Conservation (phyloP, 2,329 filamentous ascomycete species). For the Aspergillus awamori region DNA sequence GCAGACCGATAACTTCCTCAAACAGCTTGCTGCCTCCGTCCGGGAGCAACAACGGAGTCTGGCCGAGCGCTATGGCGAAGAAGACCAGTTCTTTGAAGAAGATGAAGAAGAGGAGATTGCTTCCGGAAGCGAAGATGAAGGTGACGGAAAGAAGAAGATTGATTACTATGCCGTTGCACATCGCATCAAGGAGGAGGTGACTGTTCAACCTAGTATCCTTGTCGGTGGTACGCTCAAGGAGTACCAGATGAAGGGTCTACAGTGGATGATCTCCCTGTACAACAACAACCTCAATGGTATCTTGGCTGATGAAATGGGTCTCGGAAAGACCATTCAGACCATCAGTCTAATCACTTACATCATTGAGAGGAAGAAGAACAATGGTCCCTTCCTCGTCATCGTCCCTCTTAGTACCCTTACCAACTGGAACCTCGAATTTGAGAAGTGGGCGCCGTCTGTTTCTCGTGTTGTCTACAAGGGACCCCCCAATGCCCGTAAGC, state of each 20-base stretch:
- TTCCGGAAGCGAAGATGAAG: conserved; percentile 66
- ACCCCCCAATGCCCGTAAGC: conserved; percentile 82
- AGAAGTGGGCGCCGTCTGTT: conserved; percentile 95
- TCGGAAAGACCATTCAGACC: conserved; percentile 98
- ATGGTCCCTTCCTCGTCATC: conserved; percentile 92
- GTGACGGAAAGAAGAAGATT: conserved; percentile 71
- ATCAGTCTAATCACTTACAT: conserved; percentile 97
- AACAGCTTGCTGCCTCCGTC: conserved; percentile 91
- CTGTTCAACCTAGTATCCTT: conserved; percentile 77
- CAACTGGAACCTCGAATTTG: conserved; percentile 98
- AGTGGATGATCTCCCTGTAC: conserved; percentile 99
- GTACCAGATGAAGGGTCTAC: conserved; percentile 96
- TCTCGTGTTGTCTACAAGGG: conserved; percentile 94
- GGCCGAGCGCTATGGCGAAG: conserved; percentile 75
- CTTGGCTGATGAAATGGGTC: conserved; percentile 98
- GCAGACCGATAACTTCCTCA: conserved; percentile 96
- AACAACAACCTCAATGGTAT: conserved; percentile 99
- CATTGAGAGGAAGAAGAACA: conserved; percentile 91
- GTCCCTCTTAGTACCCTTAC: conserved; percentile 95
- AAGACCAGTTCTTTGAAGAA: conserved; percentile 55
- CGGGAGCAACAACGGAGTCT: conserved; percentile 88
- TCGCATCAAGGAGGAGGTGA: conserved; percentile 90
- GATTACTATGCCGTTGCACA: conserved; percentile 99
- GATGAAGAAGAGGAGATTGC: conserved; percentile 70
- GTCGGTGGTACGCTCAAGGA: conserved; percentile 94